Percentiles rank a stretch among this genome's conserved stretches.
Conservation (phyloP, 2,329 filamentous ascomycete genomes). For the Pseudogymnoascus sp. region DNA sequence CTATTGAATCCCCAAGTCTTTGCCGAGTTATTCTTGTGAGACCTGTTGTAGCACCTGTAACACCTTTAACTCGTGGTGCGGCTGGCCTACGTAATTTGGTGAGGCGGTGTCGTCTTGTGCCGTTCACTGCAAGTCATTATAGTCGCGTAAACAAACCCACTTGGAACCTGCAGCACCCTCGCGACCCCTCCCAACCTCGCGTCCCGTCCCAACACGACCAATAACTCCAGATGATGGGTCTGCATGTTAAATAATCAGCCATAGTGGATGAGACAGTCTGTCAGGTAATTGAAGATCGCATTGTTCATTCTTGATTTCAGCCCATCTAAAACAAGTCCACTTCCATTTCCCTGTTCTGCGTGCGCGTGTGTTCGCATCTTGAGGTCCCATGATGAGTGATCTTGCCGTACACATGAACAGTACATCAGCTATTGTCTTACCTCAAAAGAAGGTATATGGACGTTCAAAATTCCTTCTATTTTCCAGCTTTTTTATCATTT, state of each 20-base stretch:
- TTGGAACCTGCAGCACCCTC: background rate
- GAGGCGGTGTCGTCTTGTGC: background rate
- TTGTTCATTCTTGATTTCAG: background rate
- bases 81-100: conserved; percentile 1
- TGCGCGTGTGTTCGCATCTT: background rate
- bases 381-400: conserved; percentile 3
- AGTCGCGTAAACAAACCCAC: conserved; percentile 7
- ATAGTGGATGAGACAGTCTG: background rate
- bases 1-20: background rate
- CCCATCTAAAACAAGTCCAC: conserved; percentile 1
- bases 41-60: background rate
- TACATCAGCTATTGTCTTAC: background rate
- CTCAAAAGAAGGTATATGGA: background rate
- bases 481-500: background rate
- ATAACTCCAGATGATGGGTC: background rate
- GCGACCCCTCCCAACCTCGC: background rate
- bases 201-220: background rate
- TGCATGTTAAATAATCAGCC: background rate
- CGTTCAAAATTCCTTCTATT: conserved; percentile 2
- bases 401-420: conserved; percentile 2
- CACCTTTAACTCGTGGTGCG: background rate
- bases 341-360: conserved; percentile 1
- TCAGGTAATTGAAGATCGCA: background rate
- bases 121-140: background rate
- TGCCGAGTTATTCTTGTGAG: conserved; percentile 7